phyloP scores from a whole-genome alignment of 805 yeast genomes.

The Candida nanaspora region DNA sequence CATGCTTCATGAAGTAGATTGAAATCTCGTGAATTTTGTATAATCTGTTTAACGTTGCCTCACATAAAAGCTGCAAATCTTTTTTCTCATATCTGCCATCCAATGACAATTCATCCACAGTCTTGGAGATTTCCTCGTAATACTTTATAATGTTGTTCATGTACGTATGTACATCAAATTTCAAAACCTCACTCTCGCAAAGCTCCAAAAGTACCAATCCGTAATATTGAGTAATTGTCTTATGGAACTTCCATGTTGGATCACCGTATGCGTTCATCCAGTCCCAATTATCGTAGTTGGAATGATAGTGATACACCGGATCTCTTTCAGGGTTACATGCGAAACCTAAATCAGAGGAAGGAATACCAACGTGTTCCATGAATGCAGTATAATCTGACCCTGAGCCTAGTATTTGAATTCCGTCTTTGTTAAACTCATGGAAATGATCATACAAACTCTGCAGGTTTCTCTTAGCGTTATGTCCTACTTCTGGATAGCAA shows the following conservation, averaged over 20 bases:
- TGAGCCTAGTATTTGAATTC: conserved; percentile 49
- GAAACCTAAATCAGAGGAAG: conserved; percentile 58
- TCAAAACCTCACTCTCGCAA: conserved; percentile 39
- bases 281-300: conserved; percentile 62
- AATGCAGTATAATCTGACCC: conserved; percentile 67
- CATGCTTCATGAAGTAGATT: conserved; percentile 17
- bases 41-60: background rate
- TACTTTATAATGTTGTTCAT: conserved; percentile 30
- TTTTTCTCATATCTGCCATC: background rate
- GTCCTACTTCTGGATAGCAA: conserved; percentile 32
- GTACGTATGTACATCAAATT: conserved; percentile 34
- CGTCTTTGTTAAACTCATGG: conserved; percentile 19
- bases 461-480: conserved; percentile 5
- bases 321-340: conserved; percentile 30
- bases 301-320: conserved; percentile 68
- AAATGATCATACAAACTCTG: conserved; percentile 30
- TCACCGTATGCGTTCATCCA: conserved; percentile 67
- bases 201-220: conserved; percentile 44
- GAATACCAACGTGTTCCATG: conserved; percentile 51
- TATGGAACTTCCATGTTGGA: conserved; percentile 54
- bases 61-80: background rate
- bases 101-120: background rate
- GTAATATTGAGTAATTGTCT: conserved; percentile 43
- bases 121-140: conserved; percentile 26
- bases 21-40: background rate